A percentile compares a stretch with the other conserved stretches of the same genome.
Conservation (phyloP, 2,329 filamentous ascomycete species). For the Dactylellina sp. region DNA sequence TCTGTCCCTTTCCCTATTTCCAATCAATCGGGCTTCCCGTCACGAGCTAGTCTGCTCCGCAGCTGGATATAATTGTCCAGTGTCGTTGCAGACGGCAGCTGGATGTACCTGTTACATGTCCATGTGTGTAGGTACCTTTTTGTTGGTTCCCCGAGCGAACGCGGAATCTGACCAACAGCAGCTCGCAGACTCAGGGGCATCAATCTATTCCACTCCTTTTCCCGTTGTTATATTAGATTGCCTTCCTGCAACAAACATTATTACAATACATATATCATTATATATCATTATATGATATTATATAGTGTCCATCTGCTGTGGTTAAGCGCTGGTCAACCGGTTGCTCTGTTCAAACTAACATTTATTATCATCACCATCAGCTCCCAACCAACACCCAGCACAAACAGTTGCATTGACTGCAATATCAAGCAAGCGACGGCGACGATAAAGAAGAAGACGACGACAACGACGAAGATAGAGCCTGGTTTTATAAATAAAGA, state of each 20-base stretch:
- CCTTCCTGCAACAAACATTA: too few species aligned
- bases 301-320: too few species aligned
- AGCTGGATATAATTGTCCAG: background rate
- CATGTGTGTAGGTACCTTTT: too few species aligned
- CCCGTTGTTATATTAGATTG: background rate
- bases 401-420: constrained; percentile 7
- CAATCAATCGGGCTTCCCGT: background rate
- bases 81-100: background rate
- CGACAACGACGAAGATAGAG: too few species aligned
- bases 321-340: constrained; percentile 1
- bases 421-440: background rate
- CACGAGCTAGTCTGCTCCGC: background rate
- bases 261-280: too few species aligned
- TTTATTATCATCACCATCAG: background rate
- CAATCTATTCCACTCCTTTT: background rate
- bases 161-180: background rate
- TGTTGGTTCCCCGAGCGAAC: background rate
- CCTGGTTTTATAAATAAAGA: too few species aligned
- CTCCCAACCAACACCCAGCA: background rate
- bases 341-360: background rate
- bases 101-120: background rate
- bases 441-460: background rate
- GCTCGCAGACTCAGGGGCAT: background rate
- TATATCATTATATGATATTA: too few species aligned
- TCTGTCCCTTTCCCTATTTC: background rate